phyloP scores from a whole-genome alignment of 2,329 filamentous ascomycete genomes.

The Metarhizium sp. region DNA sequence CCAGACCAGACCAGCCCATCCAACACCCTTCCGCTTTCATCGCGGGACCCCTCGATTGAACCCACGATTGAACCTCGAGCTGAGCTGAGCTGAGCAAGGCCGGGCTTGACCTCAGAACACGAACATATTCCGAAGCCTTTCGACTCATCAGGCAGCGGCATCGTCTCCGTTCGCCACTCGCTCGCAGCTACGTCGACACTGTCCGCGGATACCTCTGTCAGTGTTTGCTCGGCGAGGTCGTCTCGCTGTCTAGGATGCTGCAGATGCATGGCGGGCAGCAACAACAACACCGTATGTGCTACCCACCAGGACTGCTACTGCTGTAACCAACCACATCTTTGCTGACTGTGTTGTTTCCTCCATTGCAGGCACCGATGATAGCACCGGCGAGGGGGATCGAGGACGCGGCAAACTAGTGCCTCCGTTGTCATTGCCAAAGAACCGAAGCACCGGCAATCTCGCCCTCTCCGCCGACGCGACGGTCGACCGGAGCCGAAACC shows the following conservation, averaged over 20 bases:
- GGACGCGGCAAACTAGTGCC: conserved; percentile 36
- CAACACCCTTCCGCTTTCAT: not conserved
- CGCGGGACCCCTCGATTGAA: not conserved
- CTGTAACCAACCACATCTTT: conserved; percentile 2
- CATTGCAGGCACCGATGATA: conserved; percentile 22
- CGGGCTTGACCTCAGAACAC: not conserved
- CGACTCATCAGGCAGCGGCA: not conserved
- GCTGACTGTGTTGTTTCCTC: conserved; percentile 13
- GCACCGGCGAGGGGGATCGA: conserved; percentile 25
- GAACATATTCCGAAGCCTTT: not conserved
- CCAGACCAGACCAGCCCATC: not conserved
- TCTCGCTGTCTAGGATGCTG: conserved; percentile 30
- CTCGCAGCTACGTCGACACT: conserved; percentile 6
- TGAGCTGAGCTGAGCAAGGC: conserved; percentile 3
- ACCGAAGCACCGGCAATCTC: conserved; percentile 56
- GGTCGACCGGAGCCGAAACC: conserved; percentile 51
- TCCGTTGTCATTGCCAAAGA: conserved; percentile 49
- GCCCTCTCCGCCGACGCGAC: conserved; percentile 33
- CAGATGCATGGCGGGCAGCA: conserved; percentile 32
- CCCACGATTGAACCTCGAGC: not conserved
- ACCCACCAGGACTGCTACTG: not conserved
- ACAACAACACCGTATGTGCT: conserved; percentile 28
- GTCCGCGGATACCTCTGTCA: conserved; percentile 11
- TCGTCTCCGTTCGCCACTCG: not conserved
- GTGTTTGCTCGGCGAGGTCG: conserved; percentile 4